phyloP scores from a whole-genome alignment of 108 stramenopile species.

The Fragilariopsis cylindrus region DNA sequence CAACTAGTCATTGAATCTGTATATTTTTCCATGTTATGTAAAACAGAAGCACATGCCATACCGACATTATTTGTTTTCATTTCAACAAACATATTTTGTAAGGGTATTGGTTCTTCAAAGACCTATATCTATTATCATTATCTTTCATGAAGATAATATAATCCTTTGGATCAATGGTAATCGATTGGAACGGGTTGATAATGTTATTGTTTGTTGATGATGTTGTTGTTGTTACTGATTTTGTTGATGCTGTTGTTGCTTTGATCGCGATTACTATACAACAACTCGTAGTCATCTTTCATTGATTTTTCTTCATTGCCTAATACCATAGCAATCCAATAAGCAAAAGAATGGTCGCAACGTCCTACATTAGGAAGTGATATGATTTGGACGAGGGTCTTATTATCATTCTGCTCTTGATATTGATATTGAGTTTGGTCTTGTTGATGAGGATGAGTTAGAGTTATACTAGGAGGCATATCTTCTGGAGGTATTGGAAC shows the following conservation, averaged over 20 bases:
- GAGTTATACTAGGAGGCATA: conserved; percentile 27
- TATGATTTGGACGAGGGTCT: conserved; percentile 1
- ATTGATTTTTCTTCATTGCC: neutral
- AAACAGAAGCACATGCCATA: neutral
- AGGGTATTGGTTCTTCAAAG: too few relatives aligned
- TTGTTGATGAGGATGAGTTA: conserved; percentile 22
- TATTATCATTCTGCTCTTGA: neutral
- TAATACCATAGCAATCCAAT: conserved; percentile 23
- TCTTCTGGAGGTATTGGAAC: conserved; percentile 2
- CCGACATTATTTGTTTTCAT: neutral
- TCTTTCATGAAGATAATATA: conserved; percentile 5
- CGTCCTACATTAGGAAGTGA: conserved; percentile 43
- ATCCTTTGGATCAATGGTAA: neutral
- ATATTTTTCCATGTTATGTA: neutral
- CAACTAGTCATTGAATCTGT: neutral
- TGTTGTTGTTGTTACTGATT: neutral
- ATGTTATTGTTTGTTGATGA: neutral
- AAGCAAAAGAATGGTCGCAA: conserved; percentile 46
- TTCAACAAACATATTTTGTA: too few relatives aligned
- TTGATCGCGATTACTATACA: too few relatives aligned
- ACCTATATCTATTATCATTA: conserved; percentile 9
- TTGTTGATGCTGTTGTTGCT: neutral
- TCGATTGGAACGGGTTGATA: neutral
- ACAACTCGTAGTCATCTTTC: neutral
- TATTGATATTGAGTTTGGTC: conserved; percentile 10